phyloP scores from a whole-genome alignment of 106 monocot species.

The Allium sativum region DNA sequence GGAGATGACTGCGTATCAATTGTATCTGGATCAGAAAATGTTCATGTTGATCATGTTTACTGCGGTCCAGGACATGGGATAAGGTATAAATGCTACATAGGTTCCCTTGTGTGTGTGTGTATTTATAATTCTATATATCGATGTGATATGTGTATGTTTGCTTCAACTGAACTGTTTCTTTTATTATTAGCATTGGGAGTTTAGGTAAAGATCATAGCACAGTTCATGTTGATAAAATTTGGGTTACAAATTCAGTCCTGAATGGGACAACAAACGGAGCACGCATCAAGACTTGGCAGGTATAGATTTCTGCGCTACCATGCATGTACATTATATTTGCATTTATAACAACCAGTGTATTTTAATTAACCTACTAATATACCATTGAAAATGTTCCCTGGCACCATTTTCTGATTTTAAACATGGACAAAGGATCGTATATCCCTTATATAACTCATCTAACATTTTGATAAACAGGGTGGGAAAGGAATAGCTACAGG shows the following conservation, averaged over 20 bases:
- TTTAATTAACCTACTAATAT: too few species aligned
- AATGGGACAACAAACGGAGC: slow-evolving; percentile 60
- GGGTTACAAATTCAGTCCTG: slow-evolving; percentile 34
- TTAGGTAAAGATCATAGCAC: slow-evolving; percentile 34
- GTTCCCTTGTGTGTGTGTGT: too few species aligned
- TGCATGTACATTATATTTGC: background rate
- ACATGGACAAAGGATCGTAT: too few species aligned
- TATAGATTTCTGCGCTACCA: slow-evolving; percentile 5
- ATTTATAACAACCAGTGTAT: too few species aligned
- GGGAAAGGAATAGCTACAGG: slow-evolving; percentile 7
- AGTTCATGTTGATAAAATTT: slow-evolving; percentile 43
- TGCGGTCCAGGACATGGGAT: slow-evolving; percentile 93
- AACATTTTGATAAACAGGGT: slow-evolving; percentile 4
- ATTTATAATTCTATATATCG: background rate
- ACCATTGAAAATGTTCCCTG: too few species aligned
- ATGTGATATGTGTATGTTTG: background rate
- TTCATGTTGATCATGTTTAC: slow-evolving; percentile 21
- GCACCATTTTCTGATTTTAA: too few species aligned
- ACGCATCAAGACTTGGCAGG: slow-evolving; percentile 89
- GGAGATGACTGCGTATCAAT: slow-evolving; percentile 55
- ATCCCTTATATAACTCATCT: too few species aligned
- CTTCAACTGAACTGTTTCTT: background rate
- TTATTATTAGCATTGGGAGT: slow-evolving; percentile 55
- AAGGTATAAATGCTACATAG: slow-evolving; percentile 22
- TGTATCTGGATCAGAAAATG: slow-evolving; percentile 24